Evolutionary conservation across 1,284 basidiomycete genomes (phyloP).

Genomic region (Ceratobasidium papillatum): DNA sequence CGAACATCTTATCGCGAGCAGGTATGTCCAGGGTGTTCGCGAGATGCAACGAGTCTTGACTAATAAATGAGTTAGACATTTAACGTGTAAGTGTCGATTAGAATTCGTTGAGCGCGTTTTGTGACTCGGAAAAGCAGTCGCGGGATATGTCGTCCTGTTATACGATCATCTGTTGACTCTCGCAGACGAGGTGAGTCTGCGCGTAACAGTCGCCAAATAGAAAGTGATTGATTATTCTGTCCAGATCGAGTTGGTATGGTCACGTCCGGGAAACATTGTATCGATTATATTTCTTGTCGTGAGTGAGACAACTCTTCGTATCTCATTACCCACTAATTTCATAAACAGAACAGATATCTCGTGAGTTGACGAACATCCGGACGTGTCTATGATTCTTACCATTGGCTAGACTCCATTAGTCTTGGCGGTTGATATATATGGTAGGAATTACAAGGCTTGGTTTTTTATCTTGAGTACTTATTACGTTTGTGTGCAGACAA

Average conservation of each 20-base stretch:
- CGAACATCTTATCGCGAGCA: background rate
- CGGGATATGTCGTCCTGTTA: conserved; percentile 36
- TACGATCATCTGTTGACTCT: conserved; percentile 36
- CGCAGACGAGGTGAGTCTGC: conserved; percentile 22
- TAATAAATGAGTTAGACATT: background rate
- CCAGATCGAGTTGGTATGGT: conserved; percentile 30
- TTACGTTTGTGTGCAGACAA: background rate
- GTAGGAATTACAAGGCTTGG: background rate
- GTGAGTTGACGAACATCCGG: background rate
- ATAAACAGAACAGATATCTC: conserved; percentile 18
- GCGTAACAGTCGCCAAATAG: no score
- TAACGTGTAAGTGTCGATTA: background rate
- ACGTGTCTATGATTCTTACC: background rate
- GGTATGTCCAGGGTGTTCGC: background rate
- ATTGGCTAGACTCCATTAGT: conserved; percentile 21
- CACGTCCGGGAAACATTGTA: background rate
- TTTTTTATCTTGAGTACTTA: background rate
- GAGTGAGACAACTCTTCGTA: background rate
- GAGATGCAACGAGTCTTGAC: background rate
- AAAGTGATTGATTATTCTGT: background rate
- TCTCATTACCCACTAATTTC: background rate
- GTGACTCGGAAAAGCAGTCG: background rate
- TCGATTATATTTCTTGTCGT: conserved; percentile 30
- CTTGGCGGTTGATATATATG: conserved; percentile 29
- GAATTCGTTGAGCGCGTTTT: background rate